A percentile compares a stretch with the other conserved stretches of the same genome.
Evolutionary conservation across 2,329 filamentous ascomycete species (phyloP).

Genomic region (Colletotrichum lini): DNA sequence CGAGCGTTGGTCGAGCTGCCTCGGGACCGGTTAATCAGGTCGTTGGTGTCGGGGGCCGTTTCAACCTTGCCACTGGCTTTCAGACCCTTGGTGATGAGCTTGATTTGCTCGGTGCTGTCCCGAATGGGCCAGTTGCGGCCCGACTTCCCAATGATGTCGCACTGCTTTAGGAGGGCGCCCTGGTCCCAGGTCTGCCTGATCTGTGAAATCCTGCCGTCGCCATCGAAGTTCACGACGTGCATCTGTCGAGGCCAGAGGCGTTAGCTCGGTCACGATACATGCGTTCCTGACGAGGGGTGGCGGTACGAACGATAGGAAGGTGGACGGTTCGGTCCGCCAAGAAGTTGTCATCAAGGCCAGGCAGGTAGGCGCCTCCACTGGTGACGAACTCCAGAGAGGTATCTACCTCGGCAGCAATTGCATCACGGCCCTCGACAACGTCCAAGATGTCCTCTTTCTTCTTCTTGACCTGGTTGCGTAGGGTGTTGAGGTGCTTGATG

Average conservation of each 20-base stretch:
- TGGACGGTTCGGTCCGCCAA: constrained; percentile 84
- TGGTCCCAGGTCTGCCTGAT: constrained; percentile 97
- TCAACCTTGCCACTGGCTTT: constrained; percentile 61
- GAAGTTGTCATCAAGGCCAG: constrained; percentile 94
- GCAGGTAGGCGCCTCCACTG: constrained; percentile 88
- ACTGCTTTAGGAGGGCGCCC: constrained; percentile 89
- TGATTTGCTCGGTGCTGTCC: constrained; percentile 87
- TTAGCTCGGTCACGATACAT: constrained; percentile 23
- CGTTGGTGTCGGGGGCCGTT: constrained; percentile 53
- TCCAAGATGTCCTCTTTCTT: constrained; percentile 84
- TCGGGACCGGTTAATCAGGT: constrained; percentile 61
- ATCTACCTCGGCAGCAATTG: constrained; percentile 83
- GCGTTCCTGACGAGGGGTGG: constrained; percentile 2
- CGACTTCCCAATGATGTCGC: constrained; percentile 92
- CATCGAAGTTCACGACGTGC: constrained; percentile 90
- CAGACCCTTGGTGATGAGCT: constrained; percentile 77
- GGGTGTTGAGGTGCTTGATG: constrained; percentile 82
- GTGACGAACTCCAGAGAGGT: constrained; percentile 86
- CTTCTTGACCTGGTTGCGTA: constrained; percentile 84
- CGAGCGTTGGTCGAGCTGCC: constrained; percentile 68
- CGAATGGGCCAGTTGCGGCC: constrained; percentile 96
- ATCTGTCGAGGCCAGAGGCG: constrained; percentile 64
- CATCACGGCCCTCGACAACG: constrained; percentile 78
- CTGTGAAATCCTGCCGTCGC: constrained; percentile 82
- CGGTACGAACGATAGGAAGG: constrained; percentile 82